Conservation (phyloP, 441 rosid genomes). For the Metrosideros polymorpha region DNA sequence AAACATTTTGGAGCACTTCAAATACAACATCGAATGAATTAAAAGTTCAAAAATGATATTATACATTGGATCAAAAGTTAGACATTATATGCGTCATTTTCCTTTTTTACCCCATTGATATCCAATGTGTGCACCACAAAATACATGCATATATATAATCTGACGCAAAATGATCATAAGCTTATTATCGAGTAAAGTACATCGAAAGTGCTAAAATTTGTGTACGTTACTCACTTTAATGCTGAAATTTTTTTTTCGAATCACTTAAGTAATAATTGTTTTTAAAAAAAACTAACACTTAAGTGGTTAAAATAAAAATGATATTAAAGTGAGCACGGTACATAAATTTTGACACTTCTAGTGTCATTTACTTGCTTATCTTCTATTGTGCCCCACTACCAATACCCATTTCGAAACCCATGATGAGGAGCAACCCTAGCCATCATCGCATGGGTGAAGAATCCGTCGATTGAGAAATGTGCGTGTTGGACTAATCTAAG, state of each 20-base stretch:
- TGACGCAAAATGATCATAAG: too few relatives aligned
- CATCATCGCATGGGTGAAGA: not conserved
- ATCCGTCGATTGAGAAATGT: not conserved
- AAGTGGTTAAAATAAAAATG: too few relatives aligned
- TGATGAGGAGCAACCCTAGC: not conserved
- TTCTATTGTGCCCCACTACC: not conserved
- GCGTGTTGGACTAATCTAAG: not conserved
- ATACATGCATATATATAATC: not conserved
- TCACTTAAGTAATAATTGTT: too few relatives aligned
- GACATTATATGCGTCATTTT: not conserved
- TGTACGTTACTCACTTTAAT: too few relatives aligned
- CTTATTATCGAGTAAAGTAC: too few relatives aligned
- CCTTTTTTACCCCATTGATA: not conserved
- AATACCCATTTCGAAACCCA: not conserved
- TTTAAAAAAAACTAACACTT: too few relatives aligned
- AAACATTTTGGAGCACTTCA: not conserved
- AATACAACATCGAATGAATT: not conserved
- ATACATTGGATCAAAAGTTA: too few relatives aligned
- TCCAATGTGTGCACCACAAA: not conserved
- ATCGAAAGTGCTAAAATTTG: too few relatives aligned
- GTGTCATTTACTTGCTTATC: too few relatives aligned
- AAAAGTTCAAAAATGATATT: not conserved
- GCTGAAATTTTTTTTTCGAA: too few relatives aligned
- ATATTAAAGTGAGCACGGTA: too few relatives aligned
- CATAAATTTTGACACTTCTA: too few relatives aligned